Conservation (phyloP, 768 basidiomycete species). For the Suillus paluster region DNA sequence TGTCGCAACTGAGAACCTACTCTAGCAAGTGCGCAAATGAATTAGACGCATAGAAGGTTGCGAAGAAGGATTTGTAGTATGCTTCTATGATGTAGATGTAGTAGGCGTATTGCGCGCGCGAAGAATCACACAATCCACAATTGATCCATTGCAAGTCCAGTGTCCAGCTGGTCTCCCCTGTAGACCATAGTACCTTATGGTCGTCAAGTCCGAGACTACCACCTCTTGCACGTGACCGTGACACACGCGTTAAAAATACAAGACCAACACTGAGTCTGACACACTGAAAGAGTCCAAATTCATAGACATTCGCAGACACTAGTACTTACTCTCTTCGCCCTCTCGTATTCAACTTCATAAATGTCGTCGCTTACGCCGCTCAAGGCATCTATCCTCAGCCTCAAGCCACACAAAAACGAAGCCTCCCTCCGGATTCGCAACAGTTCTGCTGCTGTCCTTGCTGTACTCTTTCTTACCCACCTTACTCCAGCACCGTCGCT, state of each 20-base stretch:
- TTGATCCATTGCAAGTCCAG: background rate
- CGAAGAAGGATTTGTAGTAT: background rate
- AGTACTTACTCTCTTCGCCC: background rate
- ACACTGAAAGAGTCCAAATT: no score
- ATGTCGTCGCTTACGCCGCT: conserved; percentile 6
- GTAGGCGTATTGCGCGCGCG: background rate
- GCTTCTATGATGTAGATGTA: background rate
- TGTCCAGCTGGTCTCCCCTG: no score
- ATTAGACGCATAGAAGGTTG: background rate
- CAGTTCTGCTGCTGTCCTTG: conserved; percentile 38
- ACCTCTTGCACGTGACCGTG: background rate
- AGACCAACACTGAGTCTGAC: background rate
- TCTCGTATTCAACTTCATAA: background rate
- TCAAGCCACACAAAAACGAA: conserved; percentile 42
- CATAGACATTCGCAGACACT: background rate
- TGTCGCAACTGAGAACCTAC: background rate
- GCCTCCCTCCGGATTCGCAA: conserved; percentile 44
- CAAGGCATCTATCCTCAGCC: background rate
- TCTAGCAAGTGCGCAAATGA: background rate
- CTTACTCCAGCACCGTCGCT: conserved; percentile 42
- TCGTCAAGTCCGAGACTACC: no score
- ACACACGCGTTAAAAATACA: background rate
- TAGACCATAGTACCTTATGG: background rate
- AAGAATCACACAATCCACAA: no score
- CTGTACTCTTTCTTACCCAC: conserved; percentile 39